Conservation (phyloP, 139 green algal genomes). For the Chlamydomonas incerta region DNA sequence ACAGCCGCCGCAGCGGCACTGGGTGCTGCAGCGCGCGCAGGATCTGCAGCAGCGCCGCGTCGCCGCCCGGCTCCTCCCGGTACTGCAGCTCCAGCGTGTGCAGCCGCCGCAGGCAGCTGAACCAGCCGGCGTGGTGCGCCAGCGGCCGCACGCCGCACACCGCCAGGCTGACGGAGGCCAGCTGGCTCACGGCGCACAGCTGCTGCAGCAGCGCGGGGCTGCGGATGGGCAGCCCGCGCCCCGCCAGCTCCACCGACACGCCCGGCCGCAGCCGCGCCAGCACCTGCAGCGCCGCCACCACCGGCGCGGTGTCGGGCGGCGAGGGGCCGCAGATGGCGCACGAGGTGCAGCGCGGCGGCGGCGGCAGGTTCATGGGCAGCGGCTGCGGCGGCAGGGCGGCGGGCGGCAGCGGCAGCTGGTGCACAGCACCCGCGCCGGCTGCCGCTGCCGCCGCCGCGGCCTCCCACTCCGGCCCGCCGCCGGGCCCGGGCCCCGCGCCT, state of each 20-base stretch:
- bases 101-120: conserved; percentile 34
- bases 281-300: conserved; percentile 18
- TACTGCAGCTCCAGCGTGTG: conserved; percentile 34
- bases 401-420: not conserved
- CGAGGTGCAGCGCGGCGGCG: conserved; percentile 7
- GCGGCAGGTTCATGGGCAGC: too few relatives aligned
- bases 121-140: conserved; percentile 27
- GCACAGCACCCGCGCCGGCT: not conserved
- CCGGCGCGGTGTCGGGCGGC: conserved; percentile 3
- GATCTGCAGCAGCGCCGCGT: not conserved
- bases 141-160: conserved; percentile 38
- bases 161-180: conserved; percentile 3
- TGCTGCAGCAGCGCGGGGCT: conserved; percentile 10
- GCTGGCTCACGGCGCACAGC: conserved; percentile 14
- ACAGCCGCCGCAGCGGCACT: conserved; percentile 12
- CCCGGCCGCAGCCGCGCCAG: not conserved
- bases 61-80: conserved; percentile 22
- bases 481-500: too few relatives aligned
- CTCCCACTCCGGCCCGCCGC: too few relatives aligned
- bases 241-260: conserved; percentile 10
- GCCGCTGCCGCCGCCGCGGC: too few relatives aligned
- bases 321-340: conserved; percentile 25
- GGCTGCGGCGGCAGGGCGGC: not conserved
- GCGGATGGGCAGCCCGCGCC: conserved; percentile 30
- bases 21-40: conserved; percentile 25